A percentile compares a stretch with the other conserved stretches of the same genome.
Evolutionary conservation across 2,329 filamentous ascomycete species (phyloP).

Genomic region (Macrophomina pseudophaseolina): DNA sequence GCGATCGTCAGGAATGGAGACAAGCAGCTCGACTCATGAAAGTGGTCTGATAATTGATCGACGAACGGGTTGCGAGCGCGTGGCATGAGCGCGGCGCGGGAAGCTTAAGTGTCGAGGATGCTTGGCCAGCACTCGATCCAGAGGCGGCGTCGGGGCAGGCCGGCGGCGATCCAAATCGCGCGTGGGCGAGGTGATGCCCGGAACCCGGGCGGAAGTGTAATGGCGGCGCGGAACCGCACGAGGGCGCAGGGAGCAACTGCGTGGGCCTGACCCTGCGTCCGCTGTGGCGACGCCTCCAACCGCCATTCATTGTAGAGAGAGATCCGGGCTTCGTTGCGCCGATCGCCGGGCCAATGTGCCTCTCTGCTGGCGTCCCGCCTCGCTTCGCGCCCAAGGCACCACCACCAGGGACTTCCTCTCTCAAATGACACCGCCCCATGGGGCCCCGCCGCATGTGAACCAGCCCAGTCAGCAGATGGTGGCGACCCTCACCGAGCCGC

Average conservation of each 20-base stretch:
- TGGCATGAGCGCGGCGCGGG: background rate
- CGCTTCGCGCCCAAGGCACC: background rate
- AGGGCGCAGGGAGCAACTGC: background rate
- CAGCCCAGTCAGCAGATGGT: conserved; percentile 20
- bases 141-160: background rate
- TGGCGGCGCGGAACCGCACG: conserved; percentile 13
- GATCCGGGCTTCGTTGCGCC: conserved; percentile 22
- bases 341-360: conserved; percentile 16
- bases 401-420: background rate
- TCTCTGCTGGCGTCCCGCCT: background rate
- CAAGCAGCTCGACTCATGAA: background rate
- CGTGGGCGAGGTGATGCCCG: background rate
- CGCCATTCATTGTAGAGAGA: background rate
- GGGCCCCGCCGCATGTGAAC: conserved; percentile 23
- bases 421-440: conserved; percentile 22
- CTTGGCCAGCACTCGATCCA: conserved; percentile 4
- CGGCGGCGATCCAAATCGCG: conserved; percentile 9
- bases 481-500: conserved; percentile 19
- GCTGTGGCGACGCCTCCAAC: background rate
- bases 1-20: background rate
- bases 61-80: background rate
- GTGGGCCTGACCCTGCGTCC: background rate
- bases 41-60: conserved; percentile 24
- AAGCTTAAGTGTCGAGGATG: conserved; percentile 9
- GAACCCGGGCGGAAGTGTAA: conserved; percentile 2